Base-by-base conservation (phyloP, 2,329 filamentous ascomycete genomes). In the Botrytis medusae region DNA sequence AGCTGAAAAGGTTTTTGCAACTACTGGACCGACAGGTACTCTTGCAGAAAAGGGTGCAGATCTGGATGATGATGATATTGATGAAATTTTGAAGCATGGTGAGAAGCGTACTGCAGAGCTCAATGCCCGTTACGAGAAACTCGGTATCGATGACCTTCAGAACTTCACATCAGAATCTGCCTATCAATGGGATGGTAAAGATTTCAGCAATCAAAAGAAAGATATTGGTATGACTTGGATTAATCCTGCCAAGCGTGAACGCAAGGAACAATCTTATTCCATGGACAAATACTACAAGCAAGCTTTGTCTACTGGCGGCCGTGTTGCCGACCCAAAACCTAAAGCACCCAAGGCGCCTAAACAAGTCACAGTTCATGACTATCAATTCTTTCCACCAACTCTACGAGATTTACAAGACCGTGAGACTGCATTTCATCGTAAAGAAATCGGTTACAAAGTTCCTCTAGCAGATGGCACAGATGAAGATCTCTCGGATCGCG, bases 261-360 rank as follows among this genome's bases (percentile, higher is more conserved):
- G 96, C 79, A 99, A 98, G 83, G 95, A 98, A 81, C 94, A 98
- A 81, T 94, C 94, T 8, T 99, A 99, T 82, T 98, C 95, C 0
- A 97, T 99, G 85, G 97, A 99, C 82, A 97, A 98, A 83, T 99
- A 99, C 84, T 99, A 98, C 84, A 92, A 95, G 77, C 91, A 97
- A 79, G 93, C 94, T 16, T 88, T 99, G 80, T 92, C 89, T 51
- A 96, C 93, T 71, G 90, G 94, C 82, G 90, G 91, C 51, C 88
- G 91, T 63, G 91, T 90, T 37, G 91, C 93, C 57, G 94, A 98
- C 75, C 88, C 93, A 40, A 98, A 98, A 82, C 95, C 95, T 14
- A 97, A 97, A 83, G 93, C 96, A 32, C 97, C 96, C n/a, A 91
- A 95, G 72, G 94, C 96, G 16, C 96, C 96, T 0, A 97, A 97